phyloP scores from a whole-genome alignment of 371 early-diverging fungal genomes.

The Rhizopus delemar region DNA sequence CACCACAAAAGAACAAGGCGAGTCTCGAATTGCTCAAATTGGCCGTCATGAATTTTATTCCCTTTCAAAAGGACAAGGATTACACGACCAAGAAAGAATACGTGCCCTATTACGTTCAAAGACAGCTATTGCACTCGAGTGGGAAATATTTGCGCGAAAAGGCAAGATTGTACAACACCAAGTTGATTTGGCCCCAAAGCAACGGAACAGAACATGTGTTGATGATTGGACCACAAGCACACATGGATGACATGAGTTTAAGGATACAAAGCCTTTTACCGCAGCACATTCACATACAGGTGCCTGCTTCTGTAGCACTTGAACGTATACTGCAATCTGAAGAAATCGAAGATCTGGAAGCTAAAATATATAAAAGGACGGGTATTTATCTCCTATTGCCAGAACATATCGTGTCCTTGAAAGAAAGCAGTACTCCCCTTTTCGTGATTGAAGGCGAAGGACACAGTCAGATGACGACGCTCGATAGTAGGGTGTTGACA shows the following conservation, averaged over 20 bases:
- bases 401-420: constrained; percentile 6
- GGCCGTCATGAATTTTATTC: constrained; percentile 74
- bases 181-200: constrained; percentile 27
- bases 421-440: background rate
- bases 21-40: constrained; percentile 69
- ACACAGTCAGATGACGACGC: background rate
- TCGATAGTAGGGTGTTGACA: constrained; percentile 19
- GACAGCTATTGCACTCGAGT: constrained; percentile 18
- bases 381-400: constrained; percentile 22
- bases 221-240: constrained; percentile 26
- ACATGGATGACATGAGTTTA: constrained; percentile 27
- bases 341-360: constrained; percentile 23
- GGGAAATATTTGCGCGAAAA: constrained; percentile 28
- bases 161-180: constrained; percentile 26
- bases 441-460: constrained; percentile 15
- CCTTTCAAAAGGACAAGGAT: constrained; percentile 38
- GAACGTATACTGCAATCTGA: constrained; percentile 21
- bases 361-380: constrained; percentile 14
- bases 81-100: constrained; percentile 14
- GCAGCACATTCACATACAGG: constrained; percentile 20
- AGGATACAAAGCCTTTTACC: constrained; percentile 25
- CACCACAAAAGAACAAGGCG: constrained; percentile 78
- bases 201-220: constrained; percentile 29
- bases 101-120: constrained; percentile 21
- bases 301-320: constrained; percentile 28